Conservation (phyloP, 306 rosid species). For the Glycyrrhiza uralensis region DNA sequence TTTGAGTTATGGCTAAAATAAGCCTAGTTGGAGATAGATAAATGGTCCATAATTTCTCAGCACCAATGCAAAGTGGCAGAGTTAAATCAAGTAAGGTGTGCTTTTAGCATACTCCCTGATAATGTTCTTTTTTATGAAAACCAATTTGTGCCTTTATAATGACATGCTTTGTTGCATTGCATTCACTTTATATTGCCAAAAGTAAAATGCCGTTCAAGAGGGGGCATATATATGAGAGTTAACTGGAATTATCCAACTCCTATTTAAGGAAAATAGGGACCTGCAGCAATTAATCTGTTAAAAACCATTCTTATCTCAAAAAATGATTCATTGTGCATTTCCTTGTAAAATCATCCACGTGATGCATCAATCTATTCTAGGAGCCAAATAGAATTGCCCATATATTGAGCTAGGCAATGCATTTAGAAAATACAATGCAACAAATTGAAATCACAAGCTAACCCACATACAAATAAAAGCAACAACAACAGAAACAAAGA, state of each 20-base stretch:
- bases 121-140: background rate
- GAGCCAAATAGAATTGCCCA: too few species aligned
- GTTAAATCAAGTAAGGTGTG: background rate
- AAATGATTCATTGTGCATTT: background rate
- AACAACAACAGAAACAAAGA: background rate
- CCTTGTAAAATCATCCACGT: background rate
- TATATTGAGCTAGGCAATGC: conserved; percentile 12
- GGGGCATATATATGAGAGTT: background rate
- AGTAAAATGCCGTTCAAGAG: background rate
- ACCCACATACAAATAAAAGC: background rate
- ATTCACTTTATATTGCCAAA: too few species aligned
- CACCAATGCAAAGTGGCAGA: conserved; percentile 9
- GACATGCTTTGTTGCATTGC: background rate
- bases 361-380: background rate
- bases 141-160: background rate
- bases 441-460: conserved; percentile 21
- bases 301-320: background rate
- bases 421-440: conserved; percentile 9
- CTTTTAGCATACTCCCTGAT: background rate
- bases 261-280: conserved; percentile 9
- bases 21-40: conserved; percentile 3
- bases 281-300: background rate
- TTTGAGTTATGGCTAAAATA: too few species aligned
- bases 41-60: background rate
- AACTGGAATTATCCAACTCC: background rate